Base-by-base conservation (phyloP, 2,329 filamentous ascomycete species). In the Xenoacremonium recifei region DNA sequence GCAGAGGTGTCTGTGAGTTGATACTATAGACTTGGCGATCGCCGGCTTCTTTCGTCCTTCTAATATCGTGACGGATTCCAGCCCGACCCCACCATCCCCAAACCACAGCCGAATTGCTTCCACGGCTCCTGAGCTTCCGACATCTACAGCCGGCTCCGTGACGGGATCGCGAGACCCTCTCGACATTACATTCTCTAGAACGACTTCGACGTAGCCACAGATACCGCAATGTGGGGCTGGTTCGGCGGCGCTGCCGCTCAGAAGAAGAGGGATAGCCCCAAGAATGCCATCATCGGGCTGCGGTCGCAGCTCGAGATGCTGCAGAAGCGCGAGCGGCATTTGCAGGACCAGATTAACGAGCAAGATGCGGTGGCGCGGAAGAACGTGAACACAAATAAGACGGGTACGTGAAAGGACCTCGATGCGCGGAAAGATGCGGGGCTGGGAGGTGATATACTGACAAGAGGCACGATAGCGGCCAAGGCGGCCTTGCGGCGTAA, bases 241-340 rank as follows among this genome's bases (percentile, higher is more conserved):
- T 96, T 96, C 66, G 90, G 92, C 69, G 89, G 89, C 61, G 81
- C 80, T 54, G 80, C 81, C 59, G 84, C 84, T 57, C 84, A 90
- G 72, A 89, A 89, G 77, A 84, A 85, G 72, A 96, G 95, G 74
- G 89, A 96, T 72, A 86, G 83, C 47, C 89, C 93, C 44, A 99
- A 99, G 79, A 93, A 96, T 75, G 93, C 93, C 55, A 99, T 99
- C 60, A 76, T 99, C 43, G 81, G 80, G 47, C 74, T 99, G 61
- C 83, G 93, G 57, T 80, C 85, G 61, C 92, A 96, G 73, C 78
- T 97, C 33, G 92, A 96, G 58, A 97, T 97, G 91, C 78, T 99
- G 63, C 89, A 95, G 72, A 99, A 99, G 79, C 80, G 92, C 47
- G 91, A 97, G 75, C 87, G 82, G 67, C 89, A 97, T 64, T 71